Evolutionary conservation across 2,329 filamentous ascomycete genomes (phyloP), one percentile per base, ranked within the genome.

Genomic region (Paecilomyces fulvus): DNA sequence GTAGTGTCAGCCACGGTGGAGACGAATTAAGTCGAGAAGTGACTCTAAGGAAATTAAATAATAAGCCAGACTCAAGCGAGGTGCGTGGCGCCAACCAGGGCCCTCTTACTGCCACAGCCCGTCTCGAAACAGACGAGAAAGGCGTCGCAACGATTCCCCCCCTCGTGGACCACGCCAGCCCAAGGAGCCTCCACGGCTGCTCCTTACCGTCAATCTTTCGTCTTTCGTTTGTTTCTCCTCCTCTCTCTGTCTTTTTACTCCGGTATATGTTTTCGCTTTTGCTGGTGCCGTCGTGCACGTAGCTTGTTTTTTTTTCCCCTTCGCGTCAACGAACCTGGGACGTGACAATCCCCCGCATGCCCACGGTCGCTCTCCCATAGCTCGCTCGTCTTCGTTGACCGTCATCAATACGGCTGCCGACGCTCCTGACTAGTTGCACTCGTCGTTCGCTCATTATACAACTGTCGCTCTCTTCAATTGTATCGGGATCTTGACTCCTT

Each of bases 221-320:
- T 57, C 55, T 55, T 49, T 52, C 25, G 12, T 52, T 49, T 51
- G 8, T 52, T 55, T 55, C 25, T 50, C 30, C 46, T 23, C 17
- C 54, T 30, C 37, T 30, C 37, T 37, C 55, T 33, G 28, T 55
- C 54, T 43, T 20, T 30, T 43, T 43, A 43, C 37, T 43, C 37
- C 37, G 37, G 21, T 51, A 54, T 59, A 57, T 59, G 56, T 43
- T 55, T 55, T 62, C 58, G 54, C 54, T 59, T 56, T 64, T 60
- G 59, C 63, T 59, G 65, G 60, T 69, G 66, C 60, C 64, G 63
- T 67, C 61, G 62, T 67, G 66, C 65, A 64, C 63, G 63, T 68
- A 59, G 60, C 58, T 61, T 59, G 59, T 56, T 57, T 52, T 62
- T n/a, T n/a, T n/a, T n/a, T n/a, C n/a, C n/a, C 58, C 58, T 60